Conservation (phyloP, 306 rosid genomes). For the Begonia fuchsioides region DNA sequence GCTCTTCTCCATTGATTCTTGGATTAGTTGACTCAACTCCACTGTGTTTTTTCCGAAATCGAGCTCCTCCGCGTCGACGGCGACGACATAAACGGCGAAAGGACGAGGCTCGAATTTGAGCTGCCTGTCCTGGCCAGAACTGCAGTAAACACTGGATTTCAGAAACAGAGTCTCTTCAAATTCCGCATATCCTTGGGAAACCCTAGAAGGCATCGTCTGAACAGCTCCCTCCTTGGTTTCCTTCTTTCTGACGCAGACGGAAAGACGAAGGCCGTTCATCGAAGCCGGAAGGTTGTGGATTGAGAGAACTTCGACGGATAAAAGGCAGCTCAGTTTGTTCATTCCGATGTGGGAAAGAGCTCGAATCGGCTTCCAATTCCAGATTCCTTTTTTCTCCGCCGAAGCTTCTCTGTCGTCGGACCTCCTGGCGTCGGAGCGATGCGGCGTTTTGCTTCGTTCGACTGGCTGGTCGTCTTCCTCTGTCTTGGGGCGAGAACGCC, state of each 20-base stretch:
- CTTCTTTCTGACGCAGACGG: slow-evolving; percentile 74
- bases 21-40: slow-evolving; percentile 60
- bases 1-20: slow-evolving; percentile 58
- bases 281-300: slow-evolving; percentile 93
- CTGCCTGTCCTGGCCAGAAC: slow-evolving; percentile 27
- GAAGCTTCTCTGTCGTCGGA: slow-evolving; percentile 12
- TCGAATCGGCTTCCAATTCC: slow-evolving; percentile 93
- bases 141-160: slow-evolving; percentile 59
- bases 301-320: slow-evolving; percentile 67
- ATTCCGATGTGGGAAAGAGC: slow-evolving; percentile 82
- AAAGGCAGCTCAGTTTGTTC: slow-evolving; percentile 72
- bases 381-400: slow-evolving; percentile 61
- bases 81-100: slow-evolving; percentile 65
- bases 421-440: slow-evolving; percentile 19
- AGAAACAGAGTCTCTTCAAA: slow-evolving; percentile 89
- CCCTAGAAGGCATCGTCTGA: slow-evolving; percentile 89
- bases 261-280: slow-evolving; percentile 81
- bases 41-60: slow-evolving; percentile 60
- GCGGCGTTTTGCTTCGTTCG: slow-evolving; percentile 4
- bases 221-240: slow-evolving; percentile 88
- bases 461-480: slow-evolving; percentile 17
- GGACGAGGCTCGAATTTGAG: slow-evolving; percentile 63
- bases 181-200: slow-evolving; percentile 83
- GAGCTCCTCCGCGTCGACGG: slow-evolving; percentile 82
- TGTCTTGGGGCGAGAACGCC: slow-evolving; percentile 62